Percentiles rank a stretch among this genome's conserved stretches.
These are phyloP conservation scores for Gossypium anomalum DNA, from an alignment of 345 rosid species.

Conservation along the genomic window DNA sequence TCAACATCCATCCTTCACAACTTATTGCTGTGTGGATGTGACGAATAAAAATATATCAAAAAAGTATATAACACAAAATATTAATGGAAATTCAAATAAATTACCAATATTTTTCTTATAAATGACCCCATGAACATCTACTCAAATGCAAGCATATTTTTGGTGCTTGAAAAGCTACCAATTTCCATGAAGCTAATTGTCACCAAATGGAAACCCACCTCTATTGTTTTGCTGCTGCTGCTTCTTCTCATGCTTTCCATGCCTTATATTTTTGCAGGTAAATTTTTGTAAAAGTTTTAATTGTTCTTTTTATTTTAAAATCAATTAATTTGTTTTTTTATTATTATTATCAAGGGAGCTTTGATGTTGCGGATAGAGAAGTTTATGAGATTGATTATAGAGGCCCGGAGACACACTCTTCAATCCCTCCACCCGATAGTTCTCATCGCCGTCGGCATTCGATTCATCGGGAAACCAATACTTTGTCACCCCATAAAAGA, in stretches of 20 bases:
- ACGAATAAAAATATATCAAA: background rate
- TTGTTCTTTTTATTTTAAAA: background rate
- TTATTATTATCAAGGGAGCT: background rate
- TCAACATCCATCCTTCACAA: background rate
- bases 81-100: background rate
- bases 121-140: background rate
- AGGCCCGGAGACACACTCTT: slow-evolving; percentile 35
- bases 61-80: no score
- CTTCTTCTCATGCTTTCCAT: slow-evolving; percentile 20
- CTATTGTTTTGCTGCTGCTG: slow-evolving; percentile 4
- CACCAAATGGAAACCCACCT: slow-evolving; percentile 10
- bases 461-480: background rate
- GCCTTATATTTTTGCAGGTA: slow-evolving; percentile 18
- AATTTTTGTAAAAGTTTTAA: no score
- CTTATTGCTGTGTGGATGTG: background rate
- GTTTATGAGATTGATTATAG: slow-evolving; percentile 31
- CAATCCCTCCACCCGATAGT: slow-evolving; percentile 5
- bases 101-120: background rate
- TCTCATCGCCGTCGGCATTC: background rate
- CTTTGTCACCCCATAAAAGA: background rate
- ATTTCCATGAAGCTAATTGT: slow-evolving; percentile 10
- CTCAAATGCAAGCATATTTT: background rate
- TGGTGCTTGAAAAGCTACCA: background rate
- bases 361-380: slow-evolving; percentile 6
- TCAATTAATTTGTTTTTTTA: background rate